These are phyloP conservation scores for Capsella bursapastoris DNA, from an alignment of 345 rosid genomes.

Conservation along the genomic window DNA sequence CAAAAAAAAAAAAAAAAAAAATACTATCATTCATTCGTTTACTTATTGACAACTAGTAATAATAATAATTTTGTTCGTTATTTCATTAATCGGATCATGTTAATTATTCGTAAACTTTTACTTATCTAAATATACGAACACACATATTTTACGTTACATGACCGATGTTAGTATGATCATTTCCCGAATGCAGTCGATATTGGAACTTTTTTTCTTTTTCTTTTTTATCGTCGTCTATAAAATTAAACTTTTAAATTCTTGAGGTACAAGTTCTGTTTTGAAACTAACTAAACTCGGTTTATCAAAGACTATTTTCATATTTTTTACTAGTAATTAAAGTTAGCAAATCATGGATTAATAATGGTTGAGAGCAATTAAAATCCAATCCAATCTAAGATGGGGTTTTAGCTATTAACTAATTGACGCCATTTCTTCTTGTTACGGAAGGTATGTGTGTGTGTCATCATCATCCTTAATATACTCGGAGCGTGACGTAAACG, in stretches of 20 bases:
- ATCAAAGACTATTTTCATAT: too few species aligned
- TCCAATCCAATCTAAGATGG: neutral
- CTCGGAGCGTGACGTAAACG: constrained; percentile 32
- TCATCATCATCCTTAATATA: neutral
- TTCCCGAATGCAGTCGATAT: neutral
- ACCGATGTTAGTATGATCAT: neutral
- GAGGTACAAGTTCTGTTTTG: neutral
- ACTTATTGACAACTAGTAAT: neutral
- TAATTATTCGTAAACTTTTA: neutral
- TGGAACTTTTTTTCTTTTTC: neutral
- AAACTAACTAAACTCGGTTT: too few species aligned
- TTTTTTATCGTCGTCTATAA: neutral
- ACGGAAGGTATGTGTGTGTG: neutral
- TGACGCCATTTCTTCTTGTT: constrained; percentile 14
- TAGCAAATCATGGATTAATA: neutral
- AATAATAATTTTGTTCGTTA: neutral
- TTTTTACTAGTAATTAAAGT: too few species aligned
- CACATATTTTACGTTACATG: neutral
- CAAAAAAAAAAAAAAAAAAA: neutral
- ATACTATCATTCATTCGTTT: neutral
- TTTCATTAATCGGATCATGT: neutral
- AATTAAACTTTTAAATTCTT: neutral
- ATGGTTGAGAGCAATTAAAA: neutral
- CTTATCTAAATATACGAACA: neutral
- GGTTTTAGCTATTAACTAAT: neutral